Evolutionary conservation across 441 rosid genomes (phyloP).

Genomic region (Brassica balearica): DNA sequence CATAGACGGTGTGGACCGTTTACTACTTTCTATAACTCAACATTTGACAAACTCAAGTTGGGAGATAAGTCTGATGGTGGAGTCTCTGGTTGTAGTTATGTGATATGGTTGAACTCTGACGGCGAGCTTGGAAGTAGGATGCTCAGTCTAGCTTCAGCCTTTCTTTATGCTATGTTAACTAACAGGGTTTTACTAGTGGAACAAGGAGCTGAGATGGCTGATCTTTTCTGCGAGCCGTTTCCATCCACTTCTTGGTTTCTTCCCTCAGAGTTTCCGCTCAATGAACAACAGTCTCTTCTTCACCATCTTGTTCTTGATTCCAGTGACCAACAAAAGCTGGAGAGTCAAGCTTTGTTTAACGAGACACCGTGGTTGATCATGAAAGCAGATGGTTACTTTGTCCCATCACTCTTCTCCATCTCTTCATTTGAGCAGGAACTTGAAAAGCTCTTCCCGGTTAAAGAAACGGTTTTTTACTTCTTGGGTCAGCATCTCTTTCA

Average conservation of each 20-base stretch:
- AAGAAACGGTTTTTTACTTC: constrained; percentile 66
- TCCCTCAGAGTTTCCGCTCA: constrained; percentile 59
- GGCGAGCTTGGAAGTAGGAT: constrained; percentile 75
- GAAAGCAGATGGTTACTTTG: constrained; percentile 70
- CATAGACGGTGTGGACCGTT: constrained; percentile 62
- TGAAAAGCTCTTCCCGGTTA: constrained; percentile 56
- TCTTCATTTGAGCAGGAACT: constrained; percentile 59
- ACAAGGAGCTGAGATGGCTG: constrained; percentile 60
- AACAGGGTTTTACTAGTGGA: constrained; percentile 69
- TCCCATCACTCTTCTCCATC: constrained; percentile 67
- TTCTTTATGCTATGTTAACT: constrained; percentile 76
- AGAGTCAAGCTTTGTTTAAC: constrained; percentile 49
- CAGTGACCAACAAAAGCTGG: constrained; percentile 58
- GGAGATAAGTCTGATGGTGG: constrained; percentile 26
- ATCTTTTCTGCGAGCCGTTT: constrained; percentile 82
- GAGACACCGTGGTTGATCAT: constrained; percentile 70
- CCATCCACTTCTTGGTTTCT: constrained; percentile 64
- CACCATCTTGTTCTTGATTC: constrained; percentile 39
- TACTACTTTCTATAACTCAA: constrained; percentile 51
- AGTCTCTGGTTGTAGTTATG: constrained; percentile 54
- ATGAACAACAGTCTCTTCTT: constrained; percentile 21
- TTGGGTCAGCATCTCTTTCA: constrained; percentile 69
- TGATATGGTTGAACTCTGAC: constrained; percentile 65
- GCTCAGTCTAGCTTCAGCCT: constrained; percentile 61
- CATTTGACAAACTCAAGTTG: constrained; percentile 47